Evolutionary conservation across 768 basidiomycete species (phyloP).

Genomic region (Trametes villosa): DNA sequence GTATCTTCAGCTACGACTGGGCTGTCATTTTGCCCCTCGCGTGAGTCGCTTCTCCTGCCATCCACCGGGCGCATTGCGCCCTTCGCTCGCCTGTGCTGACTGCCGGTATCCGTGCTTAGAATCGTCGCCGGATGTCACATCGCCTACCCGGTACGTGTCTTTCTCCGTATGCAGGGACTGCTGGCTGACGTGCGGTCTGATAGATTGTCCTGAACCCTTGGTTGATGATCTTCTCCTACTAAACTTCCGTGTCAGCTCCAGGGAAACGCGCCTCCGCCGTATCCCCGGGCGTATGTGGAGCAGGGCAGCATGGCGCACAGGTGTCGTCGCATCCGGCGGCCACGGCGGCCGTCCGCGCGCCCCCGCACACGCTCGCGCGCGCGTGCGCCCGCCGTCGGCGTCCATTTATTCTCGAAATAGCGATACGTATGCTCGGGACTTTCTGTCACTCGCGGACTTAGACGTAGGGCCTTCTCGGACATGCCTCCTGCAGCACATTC

Average conservation of each 20-base stretch:
- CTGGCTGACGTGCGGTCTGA: constrained; percentile 3
- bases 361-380: neutral
- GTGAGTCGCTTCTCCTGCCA: constrained; percentile 47
- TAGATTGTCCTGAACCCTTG: constrained; percentile 86
- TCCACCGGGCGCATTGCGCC: neutral
- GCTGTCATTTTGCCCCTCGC: constrained; percentile 77
- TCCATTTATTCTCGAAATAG: constrained; percentile 2
- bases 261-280: constrained; percentile 1
- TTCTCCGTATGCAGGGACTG: constrained; percentile 3
- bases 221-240: constrained; percentile 82
- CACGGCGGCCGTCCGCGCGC: neutral
- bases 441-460: neutral
- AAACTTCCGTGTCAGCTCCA: constrained; percentile 6
- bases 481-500: neutral
- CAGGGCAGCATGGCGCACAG: neutral
- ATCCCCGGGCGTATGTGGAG: neutral
- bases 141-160: constrained; percentile 68
- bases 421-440: neutral
- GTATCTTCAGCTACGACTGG: constrained; percentile 63
- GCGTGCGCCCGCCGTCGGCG: neutral
- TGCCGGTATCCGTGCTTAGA: constrained; percentile 35
- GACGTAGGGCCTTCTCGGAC: neutral
- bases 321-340: neutral
- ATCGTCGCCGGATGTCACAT: constrained; percentile 69
- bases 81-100: neutral